Evolutionary conservation across 202 grass and related monocot genomes (phyloP).

Genomic region (Brachypodium distachyon): DNA sequence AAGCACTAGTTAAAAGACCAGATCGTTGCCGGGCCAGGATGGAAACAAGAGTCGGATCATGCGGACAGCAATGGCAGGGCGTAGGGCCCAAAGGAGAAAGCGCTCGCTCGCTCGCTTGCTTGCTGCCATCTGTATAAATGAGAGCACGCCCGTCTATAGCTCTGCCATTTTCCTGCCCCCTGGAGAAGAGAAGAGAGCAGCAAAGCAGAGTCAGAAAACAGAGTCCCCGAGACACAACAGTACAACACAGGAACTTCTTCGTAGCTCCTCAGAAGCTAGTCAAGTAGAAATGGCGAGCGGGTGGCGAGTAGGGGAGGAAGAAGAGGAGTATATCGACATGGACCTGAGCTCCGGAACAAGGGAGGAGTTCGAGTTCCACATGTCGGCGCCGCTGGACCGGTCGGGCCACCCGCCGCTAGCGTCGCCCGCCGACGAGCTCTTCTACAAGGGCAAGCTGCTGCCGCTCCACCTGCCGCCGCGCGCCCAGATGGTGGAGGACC

Average conservation of each 20-base stretch:
- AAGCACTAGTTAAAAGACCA: background rate
- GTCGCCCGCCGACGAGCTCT: conserved; percentile 82
- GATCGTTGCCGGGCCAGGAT: conserved; percentile 3
- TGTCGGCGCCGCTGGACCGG: conserved; percentile 36
- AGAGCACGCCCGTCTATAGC: background rate
- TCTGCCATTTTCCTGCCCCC: conserved; percentile 9
- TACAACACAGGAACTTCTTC: no score
- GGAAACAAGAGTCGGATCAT: conserved; percentile 45
- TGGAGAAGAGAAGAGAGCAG: background rate
- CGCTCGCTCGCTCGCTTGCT: background rate
- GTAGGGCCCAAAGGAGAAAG: conserved; percentile 14
- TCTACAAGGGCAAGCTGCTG: conserved; percentile 94
- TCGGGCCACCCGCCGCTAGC: conserved; percentile 6
- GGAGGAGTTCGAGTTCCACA: conserved; percentile 88
- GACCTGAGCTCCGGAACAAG: conserved; percentile 45
- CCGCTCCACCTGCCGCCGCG: conserved; percentile 73
- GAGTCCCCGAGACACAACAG: background rate
- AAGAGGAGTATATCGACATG: conserved; percentile 97
- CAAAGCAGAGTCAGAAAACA: background rate
- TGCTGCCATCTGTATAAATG: no score
- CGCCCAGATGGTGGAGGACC: conserved; percentile 64
- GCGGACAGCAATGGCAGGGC: background rate
- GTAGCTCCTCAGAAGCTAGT: background rate
- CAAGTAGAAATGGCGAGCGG: conserved; percentile 25
- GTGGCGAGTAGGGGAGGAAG: background rate